Evolutionary conservation across 495 filamentous ascomycete genomes (phyloP), one percentile per base, ranked within the genome.

Genomic region (Tuber aestivum): DNA sequence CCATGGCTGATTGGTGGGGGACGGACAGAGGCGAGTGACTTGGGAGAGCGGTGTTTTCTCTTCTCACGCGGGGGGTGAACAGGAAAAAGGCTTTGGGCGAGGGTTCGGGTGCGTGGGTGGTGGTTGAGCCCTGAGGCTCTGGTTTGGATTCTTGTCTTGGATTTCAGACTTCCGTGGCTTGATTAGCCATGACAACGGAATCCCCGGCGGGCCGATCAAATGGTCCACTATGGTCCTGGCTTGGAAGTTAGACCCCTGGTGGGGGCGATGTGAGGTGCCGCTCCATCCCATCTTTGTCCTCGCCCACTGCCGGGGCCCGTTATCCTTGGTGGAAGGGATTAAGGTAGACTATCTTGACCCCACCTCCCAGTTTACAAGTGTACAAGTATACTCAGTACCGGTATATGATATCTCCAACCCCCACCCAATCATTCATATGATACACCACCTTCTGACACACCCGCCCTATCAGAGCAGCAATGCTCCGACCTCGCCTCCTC

Each of bases 401-500:
- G n/a, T n/a, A n/a, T n/a, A n/a, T n/a, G n/a, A 42, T 42, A 42
- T 45, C 44, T 6, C 44, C 16, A 14, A 21, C 16, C 45, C 6
- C 21, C 23, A 20, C 5, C 44, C 44, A 45, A 50, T 50, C 21
- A 50, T n/a, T n/a, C 21, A 56, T 27, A n/a, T n/a, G n/a, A n/a
- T n/a, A n/a, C 0, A 7, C 48, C 3, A 27, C 48, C 48, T 56
- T 56, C 48, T 4, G 9, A 56, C 48, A 56, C 48, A n/a, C n/a
- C 50, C 10, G 6, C 14, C 56, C 56, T 12, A 2, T 16, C 27
- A 23, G n/a, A 3, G n/a, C 10, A 9, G n/a, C n/a, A 50, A 78
- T 79, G 68, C 48, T 72, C 61, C 69, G 38, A 37, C 32, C 50
- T 37, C 48, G 50, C 48, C 42, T 76, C 40, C 70, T 69, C 18